These are phyloP conservation scores for Ceratocystis cacaofunesta DNA, from an alignment of 2,329 filamentous ascomycete species.

Conservation along the genomic window DNA sequence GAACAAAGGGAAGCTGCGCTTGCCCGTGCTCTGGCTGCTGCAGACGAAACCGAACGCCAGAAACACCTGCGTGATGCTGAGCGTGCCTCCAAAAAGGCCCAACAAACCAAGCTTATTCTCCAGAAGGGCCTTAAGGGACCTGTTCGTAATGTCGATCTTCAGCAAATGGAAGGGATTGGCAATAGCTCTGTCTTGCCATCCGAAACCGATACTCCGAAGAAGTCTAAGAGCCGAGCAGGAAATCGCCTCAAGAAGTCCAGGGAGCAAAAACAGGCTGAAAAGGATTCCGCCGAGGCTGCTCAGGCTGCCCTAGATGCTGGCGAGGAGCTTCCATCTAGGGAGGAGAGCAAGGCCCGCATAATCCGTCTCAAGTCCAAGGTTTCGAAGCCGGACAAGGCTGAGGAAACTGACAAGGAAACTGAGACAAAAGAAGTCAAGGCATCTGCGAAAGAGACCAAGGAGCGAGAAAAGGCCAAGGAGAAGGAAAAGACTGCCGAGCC, in stretches of 20 bases:
- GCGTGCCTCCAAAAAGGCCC: constrained; percentile 81
- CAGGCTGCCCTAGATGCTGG: constrained; percentile 72
- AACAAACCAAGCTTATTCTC: constrained; percentile 74
- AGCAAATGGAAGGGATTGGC: constrained; percentile 69
- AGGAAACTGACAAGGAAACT: constrained; percentile 24
- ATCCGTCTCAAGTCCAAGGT: constrained; percentile 41
- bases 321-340: constrained; percentile 51
- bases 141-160: constrained; percentile 48
- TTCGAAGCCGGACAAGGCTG: constrained; percentile 20
- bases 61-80: constrained; percentile 76
- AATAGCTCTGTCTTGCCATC: constrained; percentile 70
- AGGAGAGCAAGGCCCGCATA: constrained; percentile 47
- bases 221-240: constrained; percentile 41
- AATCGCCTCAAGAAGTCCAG: constrained; percentile 81
- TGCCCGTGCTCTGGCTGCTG: constrained; percentile 59
- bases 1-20: constrained; percentile 78
- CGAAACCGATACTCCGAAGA: constrained; percentile 40
- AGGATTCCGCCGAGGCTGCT: constrained; percentile 70
- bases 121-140: constrained; percentile 75
- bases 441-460: constrained; percentile 30
- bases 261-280: constrained; percentile 68
- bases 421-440: constrained; percentile 30
- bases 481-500: constrained; percentile 33
- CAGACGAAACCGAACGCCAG: constrained; percentile 68
- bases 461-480: constrained; percentile 31